Evolutionary conservation across 148 eudicot species (phyloP), one percentile per base, ranked within the genome.

Genomic region (Rhododendron molle): DNA sequence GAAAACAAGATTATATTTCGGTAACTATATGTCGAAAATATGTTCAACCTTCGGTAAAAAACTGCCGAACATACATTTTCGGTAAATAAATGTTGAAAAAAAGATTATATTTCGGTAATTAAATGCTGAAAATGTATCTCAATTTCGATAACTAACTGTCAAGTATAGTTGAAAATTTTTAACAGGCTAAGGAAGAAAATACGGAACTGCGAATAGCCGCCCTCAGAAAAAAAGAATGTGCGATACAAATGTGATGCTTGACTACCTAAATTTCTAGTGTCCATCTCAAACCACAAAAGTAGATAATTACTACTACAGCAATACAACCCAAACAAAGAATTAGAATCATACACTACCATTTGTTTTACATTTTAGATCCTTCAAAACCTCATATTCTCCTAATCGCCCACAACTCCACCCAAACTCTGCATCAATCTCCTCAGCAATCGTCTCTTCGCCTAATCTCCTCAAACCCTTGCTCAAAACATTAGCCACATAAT

Each of bases 401-500:
- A 89, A 88, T 89, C 82, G 72, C 92, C 93, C 67, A 84, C 85
- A 89, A 49, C 86, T 88, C 44, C 46, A 73, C 23, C 89, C 86
- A 78, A 92, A 84, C 67, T 86, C 93, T 81, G 38, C 44, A 82
- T 92, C 97, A 87, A 95, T 92, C 85, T 94, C 96, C 32, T 84
- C 78, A 80, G 93, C 97, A 81, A 93, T 85, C 21, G 49, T 89
- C 43, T 23, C 89, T 87, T 96, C 92, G 0, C 98, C 98, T 69
- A 96, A 89, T 85, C 90, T 91, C 87, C 85, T 92, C 43, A 96
- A 86, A 82, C 98, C 98, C 83, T 82, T 91, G 26, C 90, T 90
- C 94, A 96, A 94, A 81, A 95, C 93, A 92, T 87, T 89, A 74
- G 88, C 93, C 88, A 93, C 89, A 91, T 96, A 96, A 89, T 95